These are phyloP conservation scores for Candida orba DNA, from an alignment of 805 yeast genomes.

Conservation along the genomic window DNA sequence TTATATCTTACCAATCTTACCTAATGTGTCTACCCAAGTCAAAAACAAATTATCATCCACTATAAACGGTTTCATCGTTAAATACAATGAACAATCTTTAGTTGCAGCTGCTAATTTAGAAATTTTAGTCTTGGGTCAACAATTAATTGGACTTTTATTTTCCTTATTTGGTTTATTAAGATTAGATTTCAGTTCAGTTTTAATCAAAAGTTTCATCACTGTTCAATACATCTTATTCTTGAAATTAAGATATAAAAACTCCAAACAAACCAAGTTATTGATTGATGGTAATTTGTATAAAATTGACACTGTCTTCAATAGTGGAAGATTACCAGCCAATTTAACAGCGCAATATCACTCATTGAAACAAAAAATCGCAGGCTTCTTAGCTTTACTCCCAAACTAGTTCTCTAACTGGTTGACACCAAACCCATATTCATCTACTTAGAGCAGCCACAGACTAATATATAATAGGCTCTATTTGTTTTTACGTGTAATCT, in stretches of 20 bases:
- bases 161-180: conserved; percentile 30
- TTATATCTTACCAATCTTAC: conserved; percentile 44
- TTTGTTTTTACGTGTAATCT: too few species aligned
- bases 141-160: conserved; percentile 35
- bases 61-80: conserved; percentile 28
- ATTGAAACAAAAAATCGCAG: conserved; percentile 11
- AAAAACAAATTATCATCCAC: conserved; percentile 24
- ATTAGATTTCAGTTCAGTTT: conserved; percentile 20
- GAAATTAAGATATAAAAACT: conserved; percentile 53
- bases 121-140: conserved; percentile 33
- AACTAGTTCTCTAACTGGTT: neutral
- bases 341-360: conserved; percentile 11
- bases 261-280: conserved; percentile 44
- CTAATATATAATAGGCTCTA: neutral
- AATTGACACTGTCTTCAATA: conserved; percentile 30
- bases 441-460: neutral
- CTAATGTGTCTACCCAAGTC: conserved; percentile 22
- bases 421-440: neutral
- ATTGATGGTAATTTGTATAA: conserved; percentile 39
- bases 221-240: conserved; percentile 44
- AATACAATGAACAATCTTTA: conserved; percentile 37
- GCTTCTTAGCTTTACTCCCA: conserved; percentile 9
- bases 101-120: conserved; percentile 41
- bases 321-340: conserved; percentile 31
- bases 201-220: conserved; percentile 32